These are phyloP conservation scores for Paxillus rubicundulus DNA, from an alignment of 768 basidiomycete genomes.

Conservation along the genomic window DNA sequence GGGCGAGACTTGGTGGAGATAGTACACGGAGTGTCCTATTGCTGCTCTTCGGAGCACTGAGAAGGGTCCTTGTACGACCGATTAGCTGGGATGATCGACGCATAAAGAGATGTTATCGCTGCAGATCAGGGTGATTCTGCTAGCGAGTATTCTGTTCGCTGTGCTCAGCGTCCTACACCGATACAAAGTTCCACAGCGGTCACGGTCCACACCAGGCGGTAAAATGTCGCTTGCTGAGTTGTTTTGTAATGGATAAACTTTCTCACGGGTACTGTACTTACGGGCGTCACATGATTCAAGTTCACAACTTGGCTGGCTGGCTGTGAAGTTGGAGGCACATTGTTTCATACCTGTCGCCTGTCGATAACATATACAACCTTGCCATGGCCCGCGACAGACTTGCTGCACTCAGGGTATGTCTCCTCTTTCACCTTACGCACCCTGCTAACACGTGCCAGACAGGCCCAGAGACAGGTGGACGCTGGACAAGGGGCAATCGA, in stretches of 20 bases:
- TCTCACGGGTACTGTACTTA: constrained; percentile 12
- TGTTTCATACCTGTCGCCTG: background rate
- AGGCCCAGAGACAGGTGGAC: constrained; percentile 52
- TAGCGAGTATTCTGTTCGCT: constrained; percentile 7
- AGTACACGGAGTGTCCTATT: background rate
- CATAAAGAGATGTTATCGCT: constrained; percentile 71
- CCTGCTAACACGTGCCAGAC: constrained; percentile 54
- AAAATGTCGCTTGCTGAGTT: background rate
- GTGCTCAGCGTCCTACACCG: background rate
- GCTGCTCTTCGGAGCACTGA: constrained; percentile 14
- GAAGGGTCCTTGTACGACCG: constrained; percentile 89
- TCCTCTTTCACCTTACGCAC: constrained; percentile 49
- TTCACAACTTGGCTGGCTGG: too few species aligned
- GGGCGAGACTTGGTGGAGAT: constrained; percentile 15
- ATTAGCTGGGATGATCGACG: constrained; percentile 62
- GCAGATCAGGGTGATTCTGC: constrained; percentile 45
- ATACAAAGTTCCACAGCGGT: too few species aligned
- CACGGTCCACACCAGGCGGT: too few species aligned
- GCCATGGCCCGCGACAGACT: constrained; percentile 70
- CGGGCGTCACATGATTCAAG: too few species aligned
- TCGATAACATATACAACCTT: background rate
- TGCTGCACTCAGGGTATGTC: constrained; percentile 75
- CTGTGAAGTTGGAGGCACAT: background rate
- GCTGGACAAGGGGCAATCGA: constrained; percentile 23
- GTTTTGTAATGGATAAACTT: constrained; percentile 1